Evolutionary conservation across 305 asterid species (phyloP).

Genomic region (Solanum chacoense): DNA sequence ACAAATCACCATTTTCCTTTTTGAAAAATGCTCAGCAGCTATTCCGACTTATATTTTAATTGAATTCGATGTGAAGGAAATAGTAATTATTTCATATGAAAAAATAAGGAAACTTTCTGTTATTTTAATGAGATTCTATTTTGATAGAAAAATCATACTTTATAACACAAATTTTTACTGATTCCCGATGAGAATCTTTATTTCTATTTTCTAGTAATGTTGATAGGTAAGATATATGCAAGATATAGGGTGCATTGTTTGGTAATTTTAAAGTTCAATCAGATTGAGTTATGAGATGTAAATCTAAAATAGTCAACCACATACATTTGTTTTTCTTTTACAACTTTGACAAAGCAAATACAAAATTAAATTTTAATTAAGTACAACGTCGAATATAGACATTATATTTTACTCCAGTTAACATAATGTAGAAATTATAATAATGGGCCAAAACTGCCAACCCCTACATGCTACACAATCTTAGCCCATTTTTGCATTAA

Average conservation of each 20-base stretch:
- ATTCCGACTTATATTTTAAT: too few species aligned
- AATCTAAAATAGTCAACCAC: background rate
- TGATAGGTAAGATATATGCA: background rate
- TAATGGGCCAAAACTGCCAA: background rate
- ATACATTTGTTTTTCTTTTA: background rate
- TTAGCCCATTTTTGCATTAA: background rate
- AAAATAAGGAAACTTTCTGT: background rate
- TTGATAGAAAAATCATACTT: too few species aligned
- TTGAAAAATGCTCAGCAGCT: too few species aligned
- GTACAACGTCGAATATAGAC: background rate
- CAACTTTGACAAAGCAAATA: background rate
- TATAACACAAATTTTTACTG: too few species aligned
- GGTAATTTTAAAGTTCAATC: background rate
- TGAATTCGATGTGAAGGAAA: too few species aligned
- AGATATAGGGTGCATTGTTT: background rate
- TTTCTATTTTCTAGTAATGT: background rate
- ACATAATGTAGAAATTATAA: background rate
- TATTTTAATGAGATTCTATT: too few species aligned
- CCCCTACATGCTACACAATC: background rate
- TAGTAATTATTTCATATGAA: background rate
- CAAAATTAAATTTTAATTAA: background rate
- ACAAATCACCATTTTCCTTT: background rate
- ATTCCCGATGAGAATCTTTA: too few species aligned
- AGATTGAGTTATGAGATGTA: background rate
- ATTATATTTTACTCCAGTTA: background rate